Conservation (phyloP, 83 land plant genomes). For the Picea abies region DNA sequence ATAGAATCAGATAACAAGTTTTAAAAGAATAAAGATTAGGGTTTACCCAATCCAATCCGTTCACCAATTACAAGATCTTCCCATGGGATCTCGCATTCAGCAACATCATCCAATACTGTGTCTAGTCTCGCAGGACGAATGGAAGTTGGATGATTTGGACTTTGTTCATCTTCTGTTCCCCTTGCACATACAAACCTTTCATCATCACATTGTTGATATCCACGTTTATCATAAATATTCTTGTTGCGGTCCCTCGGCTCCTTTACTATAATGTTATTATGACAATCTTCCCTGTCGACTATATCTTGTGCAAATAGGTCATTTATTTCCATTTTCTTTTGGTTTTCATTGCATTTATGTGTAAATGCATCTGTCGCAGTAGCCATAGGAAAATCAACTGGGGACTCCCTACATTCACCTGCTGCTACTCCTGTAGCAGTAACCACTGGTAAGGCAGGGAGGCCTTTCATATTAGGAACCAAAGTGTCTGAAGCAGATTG, state of each 20-base stretch:
- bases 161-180: conserved; percentile 22
- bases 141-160: conserved; percentile 18
- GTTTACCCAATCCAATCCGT: conserved; percentile 84
- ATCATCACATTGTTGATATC: conserved; percentile 17
- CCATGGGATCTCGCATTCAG: conserved; percentile 86
- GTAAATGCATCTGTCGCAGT: not conserved
- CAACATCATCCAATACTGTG: conserved; percentile 74
- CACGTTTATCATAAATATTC: conserved; percentile 24
- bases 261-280: conserved; percentile 9
- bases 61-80: conserved; percentile 88
- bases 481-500: not conserved
- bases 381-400: conserved; percentile 4
- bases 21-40: not conserved
- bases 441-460: not conserved
- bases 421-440: not conserved
- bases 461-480: not conserved
- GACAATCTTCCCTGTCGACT: not conserved
- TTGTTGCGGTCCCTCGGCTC: conserved; percentile 8
- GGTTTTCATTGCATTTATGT: not conserved
- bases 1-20: not conserved
- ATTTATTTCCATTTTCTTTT: conserved; percentile 1
- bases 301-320: not conserved
- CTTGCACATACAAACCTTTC: conserved; percentile 24
- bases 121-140: conserved; percentile 33
- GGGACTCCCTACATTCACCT: not conserved